Evolutionary conservation across 805 yeast species (phyloP).

Genomic region (Ogataea paradorogensis): DNA sequence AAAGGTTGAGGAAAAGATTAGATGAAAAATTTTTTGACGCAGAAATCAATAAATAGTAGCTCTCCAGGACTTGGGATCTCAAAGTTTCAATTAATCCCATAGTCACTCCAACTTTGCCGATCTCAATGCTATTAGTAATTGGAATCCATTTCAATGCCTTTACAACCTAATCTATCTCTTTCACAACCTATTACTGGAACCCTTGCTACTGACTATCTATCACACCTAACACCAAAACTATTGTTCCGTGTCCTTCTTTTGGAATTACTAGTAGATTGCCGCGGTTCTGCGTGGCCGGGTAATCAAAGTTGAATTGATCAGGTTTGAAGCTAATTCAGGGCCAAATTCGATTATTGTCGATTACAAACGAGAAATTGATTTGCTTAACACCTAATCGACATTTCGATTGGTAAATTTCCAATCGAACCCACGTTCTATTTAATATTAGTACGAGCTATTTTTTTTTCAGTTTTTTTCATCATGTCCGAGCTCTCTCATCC

Average conservation of each 20-base stretch:
- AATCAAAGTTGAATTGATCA: neutral
- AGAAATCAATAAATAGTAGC: no score
- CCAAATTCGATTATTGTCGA: no score
- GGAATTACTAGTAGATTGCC: constrained; percentile 13
- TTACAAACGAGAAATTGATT: no score
- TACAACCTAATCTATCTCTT: neutral
- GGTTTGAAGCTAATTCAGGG: no score
- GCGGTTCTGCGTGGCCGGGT: constrained; percentile 12
- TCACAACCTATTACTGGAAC: neutral
- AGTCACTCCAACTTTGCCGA: no score
- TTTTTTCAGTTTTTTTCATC: constrained; percentile 3
- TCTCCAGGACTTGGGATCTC: no score
- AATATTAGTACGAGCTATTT: neutral
- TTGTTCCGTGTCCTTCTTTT: constrained; percentile 1
- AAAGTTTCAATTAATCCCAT: no score
- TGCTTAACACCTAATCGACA: no score
- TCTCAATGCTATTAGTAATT: no score
- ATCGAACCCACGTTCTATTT: neutral
- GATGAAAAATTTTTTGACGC: constrained; percentile 8
- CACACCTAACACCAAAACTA: constrained; percentile 10
- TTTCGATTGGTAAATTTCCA: no score
- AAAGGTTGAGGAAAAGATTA: constrained; percentile 1
- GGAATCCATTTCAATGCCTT: neutral
- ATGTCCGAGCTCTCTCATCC: constrained; percentile 49
- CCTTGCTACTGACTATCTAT: neutral